These are phyloP conservation scores for Boletus rex-veris DNA, from an alignment of 768 basidiomycete species.

Conservation along the genomic window DNA sequence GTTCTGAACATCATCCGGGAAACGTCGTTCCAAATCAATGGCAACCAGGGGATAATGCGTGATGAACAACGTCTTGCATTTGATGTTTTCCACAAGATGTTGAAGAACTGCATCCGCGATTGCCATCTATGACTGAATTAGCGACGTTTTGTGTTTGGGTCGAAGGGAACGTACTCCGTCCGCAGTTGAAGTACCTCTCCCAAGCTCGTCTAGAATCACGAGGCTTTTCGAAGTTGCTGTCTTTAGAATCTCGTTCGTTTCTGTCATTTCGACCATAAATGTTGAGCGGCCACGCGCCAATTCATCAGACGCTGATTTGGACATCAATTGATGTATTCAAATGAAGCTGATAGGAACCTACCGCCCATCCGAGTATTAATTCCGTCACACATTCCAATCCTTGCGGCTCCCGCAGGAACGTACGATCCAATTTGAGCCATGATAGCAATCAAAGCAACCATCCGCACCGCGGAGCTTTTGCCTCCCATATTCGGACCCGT, in stretches of 20 bases:
- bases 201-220: conserved; percentile 88
- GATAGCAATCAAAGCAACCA: conserved; percentile 71
- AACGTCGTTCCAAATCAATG: conserved; percentile 56
- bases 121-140: conserved; percentile 57
- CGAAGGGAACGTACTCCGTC: conserved; percentile 59
- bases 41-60: conserved; percentile 92
- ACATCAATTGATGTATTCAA: not conserved
- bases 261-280: conserved; percentile 96
- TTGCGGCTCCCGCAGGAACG: conserved; percentile 77
- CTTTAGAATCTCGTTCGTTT: conserved; percentile 86
- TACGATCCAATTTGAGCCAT: conserved; percentile 90
- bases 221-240: conserved; percentile 72
- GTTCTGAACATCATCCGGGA: conserved; percentile 63
- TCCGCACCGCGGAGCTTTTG: conserved; percentile 81
- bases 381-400: conserved; percentile 76
- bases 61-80: conserved; percentile 83
- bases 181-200: conserved; percentile 87
- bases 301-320: conserved; percentile 73
- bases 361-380: conserved; percentile 90
- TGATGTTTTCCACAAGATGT: conserved; percentile 55
- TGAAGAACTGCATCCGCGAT: conserved; percentile 81
- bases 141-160: not conserved
- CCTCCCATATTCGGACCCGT: conserved; percentile 88
- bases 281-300: conserved; percentile 83
- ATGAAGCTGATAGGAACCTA: conserved; percentile 30